Evolutionary conservation across 441 rosid genomes (phyloP).

Genomic region (Jatropha podagrica): DNA sequence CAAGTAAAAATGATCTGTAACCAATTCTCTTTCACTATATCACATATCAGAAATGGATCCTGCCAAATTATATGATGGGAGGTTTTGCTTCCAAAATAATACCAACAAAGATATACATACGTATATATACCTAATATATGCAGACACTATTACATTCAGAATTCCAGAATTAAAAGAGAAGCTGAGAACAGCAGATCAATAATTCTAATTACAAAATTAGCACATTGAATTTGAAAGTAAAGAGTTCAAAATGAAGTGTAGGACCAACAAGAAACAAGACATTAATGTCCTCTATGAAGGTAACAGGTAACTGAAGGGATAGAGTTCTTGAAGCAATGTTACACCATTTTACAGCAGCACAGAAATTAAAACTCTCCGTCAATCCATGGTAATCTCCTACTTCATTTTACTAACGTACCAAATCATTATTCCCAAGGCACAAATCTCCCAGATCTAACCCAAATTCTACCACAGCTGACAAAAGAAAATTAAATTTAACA

Average conservation of each 20-base stretch:
- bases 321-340: not conserved
- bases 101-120: not conserved
- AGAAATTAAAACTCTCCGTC: not conserved
- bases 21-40: not conserved
- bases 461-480: not conserved
- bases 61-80: not conserved
- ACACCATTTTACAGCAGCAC: not conserved
- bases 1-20: not conserved
- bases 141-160: not conserved
- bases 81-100: not conserved
- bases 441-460: conserved; percentile 11
- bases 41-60: not conserved
- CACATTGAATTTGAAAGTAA: not conserved
- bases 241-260: not conserved
- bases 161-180: not conserved
- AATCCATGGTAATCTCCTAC: not conserved
- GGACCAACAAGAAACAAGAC: too few species aligned
- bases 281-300: too few species aligned
- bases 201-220: not conserved
- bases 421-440: not conserved
- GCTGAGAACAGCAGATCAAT: not conserved
- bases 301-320: not conserved
- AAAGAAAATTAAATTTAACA: not conserved
- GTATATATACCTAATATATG: not conserved
- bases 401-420: not conserved